A percentile compares a stretch with the other conserved stretches of the same genome.
Conservation (phyloP, 352 stramenopile species). For the Lagenidium giganteum region DNA sequence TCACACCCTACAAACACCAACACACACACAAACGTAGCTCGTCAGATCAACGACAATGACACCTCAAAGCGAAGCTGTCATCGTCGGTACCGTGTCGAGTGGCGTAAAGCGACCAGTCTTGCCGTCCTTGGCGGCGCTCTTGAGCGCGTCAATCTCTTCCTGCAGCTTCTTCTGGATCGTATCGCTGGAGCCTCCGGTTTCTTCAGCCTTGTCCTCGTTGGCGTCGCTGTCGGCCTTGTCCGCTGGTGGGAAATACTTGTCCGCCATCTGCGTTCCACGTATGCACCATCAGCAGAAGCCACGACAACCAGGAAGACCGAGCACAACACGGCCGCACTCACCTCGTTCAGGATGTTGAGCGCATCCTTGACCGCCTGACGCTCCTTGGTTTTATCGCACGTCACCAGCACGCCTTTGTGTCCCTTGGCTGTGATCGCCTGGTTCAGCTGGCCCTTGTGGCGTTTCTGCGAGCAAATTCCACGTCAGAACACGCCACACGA, state of each 20-base stretch:
- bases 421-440: constrained; percentile 55
- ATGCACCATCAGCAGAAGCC: neutral
- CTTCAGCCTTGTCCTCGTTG: constrained; percentile 10
- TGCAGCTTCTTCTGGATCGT: constrained; percentile 64
- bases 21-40: neutral
- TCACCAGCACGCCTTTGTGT: constrained; percentile 55
- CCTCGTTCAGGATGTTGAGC: constrained; percentile 72
- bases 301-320: neutral
- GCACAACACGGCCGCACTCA: neutral
- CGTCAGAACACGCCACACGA: neutral
- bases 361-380: constrained; percentile 63
- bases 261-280: constrained; percentile 24
- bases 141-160: constrained; percentile 59
- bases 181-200: constrained; percentile 11
- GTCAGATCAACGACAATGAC: too few species aligned
- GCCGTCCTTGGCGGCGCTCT: constrained; percentile 45
- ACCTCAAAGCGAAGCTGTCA: neutral
- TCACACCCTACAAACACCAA: constrained; percentile 34
- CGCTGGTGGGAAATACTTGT: constrained; percentile 42
- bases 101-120: constrained; percentile 66
- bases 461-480: constrained; percentile 27
- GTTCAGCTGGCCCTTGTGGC: constrained; percentile 44
- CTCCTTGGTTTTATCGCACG: constrained; percentile 75
- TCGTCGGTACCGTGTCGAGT: constrained; percentile 36
- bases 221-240: constrained; percentile 10